Conservation (phyloP, 148 eudicot species). For the Pouteria glomerata region DNA sequence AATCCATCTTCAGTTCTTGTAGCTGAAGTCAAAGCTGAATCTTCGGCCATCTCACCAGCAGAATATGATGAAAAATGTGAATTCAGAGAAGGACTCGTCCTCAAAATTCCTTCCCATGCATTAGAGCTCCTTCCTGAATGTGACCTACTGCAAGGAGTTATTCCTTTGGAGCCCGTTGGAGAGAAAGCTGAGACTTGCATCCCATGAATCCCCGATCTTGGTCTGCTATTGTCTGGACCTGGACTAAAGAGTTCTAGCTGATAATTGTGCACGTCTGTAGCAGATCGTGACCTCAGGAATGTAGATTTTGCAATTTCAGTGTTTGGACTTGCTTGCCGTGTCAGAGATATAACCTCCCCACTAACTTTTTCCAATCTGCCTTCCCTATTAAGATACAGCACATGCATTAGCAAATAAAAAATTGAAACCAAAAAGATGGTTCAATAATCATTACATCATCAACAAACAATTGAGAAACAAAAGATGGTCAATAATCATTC, state of each 20-base stretch:
- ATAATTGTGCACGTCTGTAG: constrained; percentile 18
- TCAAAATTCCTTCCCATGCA: constrained; percentile 17
- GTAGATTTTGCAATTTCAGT: constrained; percentile 20
- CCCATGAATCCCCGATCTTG: constrained; percentile 13
- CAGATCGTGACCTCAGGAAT: constrained; percentile 29
- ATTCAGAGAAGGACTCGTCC: constrained; percentile 24
- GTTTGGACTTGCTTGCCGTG: constrained; percentile 25
- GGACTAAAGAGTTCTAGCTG: not conserved
- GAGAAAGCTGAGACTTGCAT: constrained; percentile 16
- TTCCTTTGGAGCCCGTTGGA: constrained; percentile 7
- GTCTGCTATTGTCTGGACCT: constrained; percentile 14
- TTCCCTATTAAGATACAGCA: constrained; percentile 24
- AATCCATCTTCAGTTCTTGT: constrained; percentile 18
- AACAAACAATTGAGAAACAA: no score
- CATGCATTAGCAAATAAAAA: not conserved
- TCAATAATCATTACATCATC: no score
- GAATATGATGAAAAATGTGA: no score
- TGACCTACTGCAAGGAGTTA: constrained; percentile 21
- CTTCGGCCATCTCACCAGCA: constrained; percentile 19
- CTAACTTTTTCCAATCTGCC: constrained; percentile 26
- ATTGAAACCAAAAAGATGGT: not conserved
- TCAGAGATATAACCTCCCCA: constrained; percentile 4
- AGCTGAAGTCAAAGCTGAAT: constrained; percentile 14
- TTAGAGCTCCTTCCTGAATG: constrained; percentile 19
- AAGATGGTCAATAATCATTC: no score